Percentiles rank a stretch among this genome's conserved stretches.
These are phyloP conservation scores for Fusarium odoratissimum DNA, from an alignment of 2,329 filamentous ascomycete genomes.

Conservation along the genomic window DNA sequence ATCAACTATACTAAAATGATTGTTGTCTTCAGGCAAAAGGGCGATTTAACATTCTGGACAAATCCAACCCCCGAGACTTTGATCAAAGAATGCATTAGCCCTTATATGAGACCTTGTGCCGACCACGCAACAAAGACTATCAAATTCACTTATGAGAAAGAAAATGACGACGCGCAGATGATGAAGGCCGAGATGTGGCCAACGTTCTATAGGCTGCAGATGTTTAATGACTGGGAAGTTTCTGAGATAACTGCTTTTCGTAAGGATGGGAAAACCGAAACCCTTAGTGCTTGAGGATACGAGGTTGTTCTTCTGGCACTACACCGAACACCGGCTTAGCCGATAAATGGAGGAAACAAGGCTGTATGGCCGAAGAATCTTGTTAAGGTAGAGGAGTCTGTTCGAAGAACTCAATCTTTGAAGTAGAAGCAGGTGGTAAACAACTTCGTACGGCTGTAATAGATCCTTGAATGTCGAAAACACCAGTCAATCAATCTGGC, in stretches of 20 bases:
- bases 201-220: neutral
- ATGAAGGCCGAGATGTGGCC: neutral
- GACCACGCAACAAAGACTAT: neutral
- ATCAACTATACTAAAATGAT: neutral
- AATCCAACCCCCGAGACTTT: neutral
- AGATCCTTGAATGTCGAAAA: fast-evolving
- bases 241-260: neutral
- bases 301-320: fast-evolving
- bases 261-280: neutral
- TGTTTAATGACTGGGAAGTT: neutral
- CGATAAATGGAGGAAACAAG: fast-evolving
- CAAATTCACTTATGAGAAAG: neutral
- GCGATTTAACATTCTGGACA: neutral
- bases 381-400: fast-evolving
- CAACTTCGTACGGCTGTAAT: fast-evolving
- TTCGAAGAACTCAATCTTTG: neutral
- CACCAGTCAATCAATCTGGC: fast-evolving
- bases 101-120: neutral
- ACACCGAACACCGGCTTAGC: fast-evolving
- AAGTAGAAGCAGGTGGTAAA: neutral
- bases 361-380: fast-evolving
- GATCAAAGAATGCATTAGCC: neutral
- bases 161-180: neutral
- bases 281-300: fast-evolving
- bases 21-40: neutral